Evolutionary conservation across 805 yeast species (phyloP).

Genomic region (Ogataea angusta): DNA sequence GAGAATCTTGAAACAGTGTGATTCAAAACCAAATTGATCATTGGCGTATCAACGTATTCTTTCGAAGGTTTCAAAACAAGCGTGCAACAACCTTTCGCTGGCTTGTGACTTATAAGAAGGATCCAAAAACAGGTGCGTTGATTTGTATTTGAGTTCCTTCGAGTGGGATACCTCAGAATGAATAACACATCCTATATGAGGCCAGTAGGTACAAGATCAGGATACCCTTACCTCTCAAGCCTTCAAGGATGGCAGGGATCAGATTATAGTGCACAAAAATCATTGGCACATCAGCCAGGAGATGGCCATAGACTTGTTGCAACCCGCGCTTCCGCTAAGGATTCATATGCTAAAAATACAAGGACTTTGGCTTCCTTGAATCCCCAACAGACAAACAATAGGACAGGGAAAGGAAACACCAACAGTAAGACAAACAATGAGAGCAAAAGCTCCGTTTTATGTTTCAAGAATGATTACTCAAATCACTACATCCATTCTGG

Average conservation of each 20-base stretch:
- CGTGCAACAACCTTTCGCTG: slow-evolving; percentile 5
- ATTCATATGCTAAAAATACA: slow-evolving; percentile 10
- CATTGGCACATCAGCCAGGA: slow-evolving; percentile 16
- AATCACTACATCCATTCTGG: slow-evolving; percentile 65
- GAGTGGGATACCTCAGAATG: slow-evolving; percentile 6
- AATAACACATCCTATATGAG: slow-evolving; percentile 13
- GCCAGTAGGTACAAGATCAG: slow-evolving; percentile 3
- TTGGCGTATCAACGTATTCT: neutral
- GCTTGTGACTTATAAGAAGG: slow-evolving; percentile 3
- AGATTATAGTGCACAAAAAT: slow-evolving; percentile 6
- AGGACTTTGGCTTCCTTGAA: slow-evolving; percentile 12
- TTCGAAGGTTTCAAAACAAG: slow-evolving; percentile 3
- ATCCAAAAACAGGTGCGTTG: slow-evolving; percentile 1
- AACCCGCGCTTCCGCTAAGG: slow-evolving; percentile 20
- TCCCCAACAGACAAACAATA: slow-evolving; percentile 9
- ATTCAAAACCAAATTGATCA: neutral
- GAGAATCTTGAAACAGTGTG: slow-evolving; percentile 4
- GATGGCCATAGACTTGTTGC: slow-evolving; percentile 26
- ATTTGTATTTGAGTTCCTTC: neutral
- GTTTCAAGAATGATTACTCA: slow-evolving; percentile 67
- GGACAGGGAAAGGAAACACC: slow-evolving; percentile 6
- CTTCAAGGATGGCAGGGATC: slow-evolving; percentile 12
- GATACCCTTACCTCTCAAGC: slow-evolving; percentile 5
- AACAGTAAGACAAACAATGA: slow-evolving; percentile 13
- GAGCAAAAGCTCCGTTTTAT: slow-evolving; percentile 12